phyloP scores from a whole-genome alignment of 78 protist species.

The Pigoraptor vietnamica region DNA sequence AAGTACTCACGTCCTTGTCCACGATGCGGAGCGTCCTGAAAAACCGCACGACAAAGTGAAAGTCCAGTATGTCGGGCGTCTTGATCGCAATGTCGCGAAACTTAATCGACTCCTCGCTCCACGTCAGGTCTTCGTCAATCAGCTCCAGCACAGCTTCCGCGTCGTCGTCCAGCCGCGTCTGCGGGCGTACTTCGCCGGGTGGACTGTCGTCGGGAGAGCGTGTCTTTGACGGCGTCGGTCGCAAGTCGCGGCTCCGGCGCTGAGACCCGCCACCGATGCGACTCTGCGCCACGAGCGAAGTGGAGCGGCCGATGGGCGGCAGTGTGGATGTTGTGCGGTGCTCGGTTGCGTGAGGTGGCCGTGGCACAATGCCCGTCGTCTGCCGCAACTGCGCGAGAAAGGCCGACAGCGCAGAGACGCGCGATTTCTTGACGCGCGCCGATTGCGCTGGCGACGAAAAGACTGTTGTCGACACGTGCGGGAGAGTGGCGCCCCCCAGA shows the following conservation, averaged over 20 bases:
- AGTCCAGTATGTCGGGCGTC: neutral
- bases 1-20: neutral
- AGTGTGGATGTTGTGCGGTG: neutral
- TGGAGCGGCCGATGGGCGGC: neutral
- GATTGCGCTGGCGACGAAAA: neutral
- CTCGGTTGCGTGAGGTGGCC: neutral
- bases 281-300: neutral
- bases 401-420: neutral
- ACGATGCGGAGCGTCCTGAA: neutral
- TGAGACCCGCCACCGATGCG: neutral
- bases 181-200: neutral
- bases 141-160: neutral
- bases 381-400: neutral
- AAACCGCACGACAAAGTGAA: neutral
- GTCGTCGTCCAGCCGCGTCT: neutral
- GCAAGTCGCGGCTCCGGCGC: neutral
- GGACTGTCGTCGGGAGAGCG: neutral
- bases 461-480: neutral
- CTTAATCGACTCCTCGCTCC: neutral
- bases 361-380: neutral
- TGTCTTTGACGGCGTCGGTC: neutral
- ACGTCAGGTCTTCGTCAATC: neutral
- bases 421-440: neutral
- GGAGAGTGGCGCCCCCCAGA: neutral
- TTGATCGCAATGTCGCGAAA: neutral